Conservation (phyloP, 164 flowering plant genomes). For the Piper longum region DNA sequence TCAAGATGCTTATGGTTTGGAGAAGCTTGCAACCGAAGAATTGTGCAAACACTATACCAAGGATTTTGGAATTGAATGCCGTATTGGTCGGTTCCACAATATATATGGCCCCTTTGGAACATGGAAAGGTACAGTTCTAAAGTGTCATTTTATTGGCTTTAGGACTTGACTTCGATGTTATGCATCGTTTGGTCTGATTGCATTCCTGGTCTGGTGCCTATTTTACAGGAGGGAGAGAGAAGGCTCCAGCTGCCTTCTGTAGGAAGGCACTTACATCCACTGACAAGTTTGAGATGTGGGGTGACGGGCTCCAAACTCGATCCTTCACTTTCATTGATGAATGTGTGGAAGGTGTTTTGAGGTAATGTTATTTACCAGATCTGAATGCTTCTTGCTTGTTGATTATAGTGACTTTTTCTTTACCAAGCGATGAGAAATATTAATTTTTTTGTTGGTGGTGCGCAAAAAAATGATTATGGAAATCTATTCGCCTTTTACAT, state of each 20-base stretch:
- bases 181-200: too few species aligned
- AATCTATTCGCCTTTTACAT: too few species aligned
- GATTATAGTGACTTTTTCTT: too few species aligned
- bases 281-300: conserved; percentile 99
- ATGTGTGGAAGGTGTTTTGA: conserved; percentile 92
- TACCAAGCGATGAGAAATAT: too few species aligned
- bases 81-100: conserved; percentile 95
- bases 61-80: conserved; percentile 92
- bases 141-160: not conserved
- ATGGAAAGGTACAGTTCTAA: conserved; percentile 69
- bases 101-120: conserved; percentile 97
- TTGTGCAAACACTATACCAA: conserved; percentile 93
- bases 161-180: not conserved
- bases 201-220: not conserved
- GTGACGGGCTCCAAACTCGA: conserved; percentile 93
- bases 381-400: too few species aligned
- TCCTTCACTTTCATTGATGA: conserved; percentile 98
- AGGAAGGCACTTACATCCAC: conserved; percentile 76
- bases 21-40: conserved; percentile 95
- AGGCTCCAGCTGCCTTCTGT: conserved; percentile 99
- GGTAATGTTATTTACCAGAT: conserved; percentile 24
- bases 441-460: too few species aligned
- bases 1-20: conserved; percentile 98
- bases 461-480: too few species aligned
- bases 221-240: conserved; percentile 82